Evolutionary conservation across 768 basidiomycete genomes (phyloP).

Genomic region (Sarcodon sp.): DNA sequence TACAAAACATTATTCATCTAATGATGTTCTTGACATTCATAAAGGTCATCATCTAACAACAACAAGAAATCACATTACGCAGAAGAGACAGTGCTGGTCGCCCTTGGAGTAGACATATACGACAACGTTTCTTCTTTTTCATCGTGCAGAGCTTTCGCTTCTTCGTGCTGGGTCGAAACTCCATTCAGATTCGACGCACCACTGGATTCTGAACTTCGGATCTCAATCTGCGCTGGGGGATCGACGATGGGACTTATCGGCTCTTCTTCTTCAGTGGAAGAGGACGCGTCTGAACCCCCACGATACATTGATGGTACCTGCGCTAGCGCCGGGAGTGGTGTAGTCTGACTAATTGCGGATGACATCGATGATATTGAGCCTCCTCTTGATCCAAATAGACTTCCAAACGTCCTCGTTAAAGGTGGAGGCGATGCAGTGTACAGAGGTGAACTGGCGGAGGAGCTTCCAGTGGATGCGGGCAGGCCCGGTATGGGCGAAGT

Average conservation of each 20-base stretch:
- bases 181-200: too few relatives aligned
- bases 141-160: too few relatives aligned
- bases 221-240: background rate
- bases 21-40: too few relatives aligned
- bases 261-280: conserved; percentile 36
- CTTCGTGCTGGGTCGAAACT: too few relatives aligned
- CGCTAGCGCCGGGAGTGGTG: conserved; percentile 9
- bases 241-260: conserved; percentile 35
- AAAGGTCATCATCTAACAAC: too few relatives aligned
- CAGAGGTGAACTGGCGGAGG: conserved; percentile 15
- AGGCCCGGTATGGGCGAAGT: conserved; percentile 10
- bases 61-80: too few relatives aligned
- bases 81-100: too few relatives aligned
- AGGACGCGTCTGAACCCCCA: conserved; percentile 47
- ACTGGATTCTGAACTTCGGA: background rate
- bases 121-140: too few relatives aligned
- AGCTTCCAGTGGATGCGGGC: conserved; percentile 16
- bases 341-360: conserved; percentile 13
- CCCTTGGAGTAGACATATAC: too few relatives aligned
- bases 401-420: conserved; percentile 53
- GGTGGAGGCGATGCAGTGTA: conserved; percentile 18
- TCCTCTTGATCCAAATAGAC: conserved; percentile 49
- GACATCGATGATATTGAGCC: conserved; percentile 36
- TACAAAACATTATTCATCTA: too few relatives aligned
- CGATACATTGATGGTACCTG: conserved; percentile 25